Base-by-base conservation (phyloP, 2,329 filamentous ascomycete genomes). In the Cytospora chrysosperma region DNA sequence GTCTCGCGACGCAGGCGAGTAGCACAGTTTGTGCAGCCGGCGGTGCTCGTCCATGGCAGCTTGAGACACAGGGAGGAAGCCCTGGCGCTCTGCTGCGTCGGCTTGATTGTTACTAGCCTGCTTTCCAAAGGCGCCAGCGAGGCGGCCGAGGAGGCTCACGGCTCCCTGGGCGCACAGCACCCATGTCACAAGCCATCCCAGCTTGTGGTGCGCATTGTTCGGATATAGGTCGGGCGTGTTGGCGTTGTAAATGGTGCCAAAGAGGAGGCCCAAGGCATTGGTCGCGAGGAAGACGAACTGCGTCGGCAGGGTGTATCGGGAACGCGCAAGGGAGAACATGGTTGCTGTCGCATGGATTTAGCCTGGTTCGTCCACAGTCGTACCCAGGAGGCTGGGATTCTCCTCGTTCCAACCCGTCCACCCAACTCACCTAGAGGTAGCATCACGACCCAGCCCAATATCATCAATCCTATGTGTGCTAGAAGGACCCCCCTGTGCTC, bases 171-270 rank as follows among this genome's bases (percentile, higher is more conserved):
- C 86, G 59, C 81, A 82, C 13, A 90, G 81, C 4, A 93, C 80
- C 81, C 86, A 90, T 3, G 90, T 94, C 32, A 89, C 82, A 50
- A 91, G 81, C 94, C 94, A 98, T 61, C 93, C 93, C 51, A 94
- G 83, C 74, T 91, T 93, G 78, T 93, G 88, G 75, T 97, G 93
- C n/a, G 89, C 85, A 72, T 96, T 96, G 72, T 90, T 88, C 34
- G 88, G 87, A 73, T 97, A 97, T 26, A 97, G 79, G 72, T 97
- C 91, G 1, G 93, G 92, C 0, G 92, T 96, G 67, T 85, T 87
- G 63, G 84, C 82, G 73, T 95, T 92, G 79, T 97, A 97, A 37
- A 92, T 78, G 56, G 85, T 82, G 9, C 85, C 87, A 28, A 90
- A 73, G 17, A 91, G 71, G 27, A 93, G 69, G 21, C 88, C 91